Base-by-base conservation (phyloP, 2,329 filamentous ascomycete species). In the Diaporthe eres region DNA sequence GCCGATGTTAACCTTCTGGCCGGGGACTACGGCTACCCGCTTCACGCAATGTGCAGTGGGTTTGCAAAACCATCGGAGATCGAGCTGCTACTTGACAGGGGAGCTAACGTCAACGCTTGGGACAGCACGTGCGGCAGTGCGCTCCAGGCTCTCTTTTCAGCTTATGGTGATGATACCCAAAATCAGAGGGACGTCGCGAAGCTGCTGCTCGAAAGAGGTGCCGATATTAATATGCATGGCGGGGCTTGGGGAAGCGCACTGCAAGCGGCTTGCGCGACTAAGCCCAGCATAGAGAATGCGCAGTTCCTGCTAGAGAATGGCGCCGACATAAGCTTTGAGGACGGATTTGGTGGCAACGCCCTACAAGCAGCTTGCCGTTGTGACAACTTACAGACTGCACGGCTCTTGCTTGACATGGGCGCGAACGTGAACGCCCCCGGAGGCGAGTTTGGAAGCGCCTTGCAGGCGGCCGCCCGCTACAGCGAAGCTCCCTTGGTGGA, bases 401-500 rank as follows among this genome's bases (percentile, higher is more conserved):
- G 6, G 19, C 22, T 37, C 5, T 15, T 72, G 19, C n/a, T 72
- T 22, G 25, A 49, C 13, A 19, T 7, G n/a, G 70, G 70, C 0
- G 70, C 53, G 8, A 49, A 17, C 28, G 70, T 60, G 19, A 60
- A 72, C 28, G 12, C 37, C 28, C 37, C 12, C 3, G 51, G 70
- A 6, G 53, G 70, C 13, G 19, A 31, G 17, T 61, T 15, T 47
- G 70, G 55, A 8, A 61, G 37, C n/a, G 51, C 55, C 10, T 10
- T 72, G 17, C 53, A 72, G n/a, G 70, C 55, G 4, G 55, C 39
- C 3, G 53, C 58, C 7, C 7, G 55, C 3, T 2, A 25, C 9
- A 19, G 6, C 9, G 1, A 19, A 12, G 10, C 7, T 17, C 1
- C 4, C 2, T 4, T 28, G 8, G 9, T 44, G 9, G 3, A 28